Base-by-base conservation (phyloP, 441 rosid genomes). In the Euphorbia corollata region DNA sequence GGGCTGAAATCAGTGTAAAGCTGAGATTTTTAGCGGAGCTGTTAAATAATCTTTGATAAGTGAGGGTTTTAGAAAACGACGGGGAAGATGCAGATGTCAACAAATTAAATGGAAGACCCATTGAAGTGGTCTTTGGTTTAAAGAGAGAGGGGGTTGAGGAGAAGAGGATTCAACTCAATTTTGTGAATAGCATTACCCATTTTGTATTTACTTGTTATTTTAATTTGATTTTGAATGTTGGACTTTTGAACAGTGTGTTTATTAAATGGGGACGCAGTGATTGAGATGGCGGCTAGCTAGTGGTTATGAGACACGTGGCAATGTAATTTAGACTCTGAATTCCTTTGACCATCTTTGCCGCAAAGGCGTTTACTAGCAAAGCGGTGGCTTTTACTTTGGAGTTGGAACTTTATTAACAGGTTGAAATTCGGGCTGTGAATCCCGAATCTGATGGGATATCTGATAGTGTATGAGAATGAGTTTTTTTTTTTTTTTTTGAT, bases 201-300 rank as follows among this genome's bases (percentile, higher is more conserved):
- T 32, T 16, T 41, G 20, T 4, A 11, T 65, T 12, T 18, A 8
- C 16, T 1, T 20, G 0, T 55, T 66, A 24, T 66, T 55, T 56
- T 9, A 12, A 6, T 38, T 45, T 27, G 1, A 13, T 23, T 67
- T 27, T 47, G 47, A 47, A 59, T 47, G 6, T 59, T 47, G 27
- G 47, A 64, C 27, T 47, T 62, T 62, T 5, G 2, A 16, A 9
- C 30, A 61, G 51, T 19, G 20, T 22, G 7, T 8, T 16, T 30
- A n/a, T 27, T 9, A 4, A 54, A 53, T 66, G 69, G n/a, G 4
- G 50, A 55, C 60, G 36, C 51, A 7, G 13, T 16, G n/a, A 9
- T n/a, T 4, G 30, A 67, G 27, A 45, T 59, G 71, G 71, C 71
- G 64, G 71, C 64, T 30, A 34, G 4, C 8, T 36, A 23, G 18